Evolutionary conservation across 1,284 basidiomycete genomes (phyloP).

Genomic region (Papiliotrema laurentii): DNA sequence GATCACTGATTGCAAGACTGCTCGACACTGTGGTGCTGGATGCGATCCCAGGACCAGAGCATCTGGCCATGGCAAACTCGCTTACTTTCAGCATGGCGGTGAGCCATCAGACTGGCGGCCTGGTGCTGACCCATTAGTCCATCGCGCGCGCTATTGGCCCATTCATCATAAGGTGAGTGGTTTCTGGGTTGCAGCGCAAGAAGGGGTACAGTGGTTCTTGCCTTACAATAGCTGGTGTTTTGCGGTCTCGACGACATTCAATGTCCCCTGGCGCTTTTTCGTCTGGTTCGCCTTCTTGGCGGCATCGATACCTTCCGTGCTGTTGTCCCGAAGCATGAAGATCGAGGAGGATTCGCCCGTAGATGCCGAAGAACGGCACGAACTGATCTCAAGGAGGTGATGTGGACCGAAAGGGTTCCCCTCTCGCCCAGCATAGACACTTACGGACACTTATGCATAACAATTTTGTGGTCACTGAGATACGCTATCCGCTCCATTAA

Average conservation of each 20-base stretch:
- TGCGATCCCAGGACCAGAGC: slow-evolving; percentile 31
- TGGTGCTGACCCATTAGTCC: slow-evolving; percentile 14
- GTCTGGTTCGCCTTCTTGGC: slow-evolving; percentile 32
- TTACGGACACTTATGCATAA: too few relatives aligned
- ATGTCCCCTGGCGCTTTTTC: slow-evolving; percentile 22
- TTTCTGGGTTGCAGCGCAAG: too few relatives aligned
- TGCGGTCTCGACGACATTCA: slow-evolving; percentile 24
- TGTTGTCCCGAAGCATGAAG: slow-evolving; percentile 13
- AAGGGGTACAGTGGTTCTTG: too few relatives aligned
- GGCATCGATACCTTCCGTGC: slow-evolving; percentile 24
- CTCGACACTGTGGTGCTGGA: slow-evolving; percentile 35
- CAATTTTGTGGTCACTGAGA: too few relatives aligned
- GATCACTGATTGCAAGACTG: slow-evolving; percentile 17
- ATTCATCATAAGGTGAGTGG: slow-evolving; percentile 24
- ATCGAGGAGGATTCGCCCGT: slow-evolving; percentile 1
- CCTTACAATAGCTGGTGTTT: slow-evolving; percentile 20
- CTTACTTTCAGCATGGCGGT: slow-evolving; percentile 35
- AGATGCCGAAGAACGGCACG: slow-evolving; percentile 17
- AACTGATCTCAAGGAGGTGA: slow-evolving; percentile 9
- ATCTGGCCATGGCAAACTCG: slow-evolving; percentile 37
- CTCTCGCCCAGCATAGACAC: too few relatives aligned
- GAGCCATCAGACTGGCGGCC: slow-evolving; percentile 5
- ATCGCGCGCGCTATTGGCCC: slow-evolving; percentile 30
- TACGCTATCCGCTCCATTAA: too few relatives aligned
- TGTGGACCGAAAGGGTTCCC: too few relatives aligned